Percentiles rank a stretch among this genome's conserved stretches.
phyloP scores from a whole-genome alignment of 2,329 filamentous ascomycete genomes.

The Arachnomyces sp. region DNA sequence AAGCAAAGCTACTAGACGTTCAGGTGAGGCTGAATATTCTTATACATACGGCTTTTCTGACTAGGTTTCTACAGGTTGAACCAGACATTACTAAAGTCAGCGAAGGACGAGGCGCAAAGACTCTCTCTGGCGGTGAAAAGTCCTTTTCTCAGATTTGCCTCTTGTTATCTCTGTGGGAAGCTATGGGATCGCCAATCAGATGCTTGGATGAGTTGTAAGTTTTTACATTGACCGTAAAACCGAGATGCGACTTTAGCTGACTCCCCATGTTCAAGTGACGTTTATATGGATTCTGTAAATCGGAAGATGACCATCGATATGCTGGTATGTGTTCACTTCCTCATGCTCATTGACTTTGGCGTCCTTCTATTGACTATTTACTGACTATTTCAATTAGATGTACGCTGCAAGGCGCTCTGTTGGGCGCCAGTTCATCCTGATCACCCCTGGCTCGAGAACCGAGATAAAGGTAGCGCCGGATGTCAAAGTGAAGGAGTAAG shows the following conservation, averaged over 20 bases:
- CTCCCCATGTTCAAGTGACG: conserved; percentile 52
- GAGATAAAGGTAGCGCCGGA: conserved; percentile 40
- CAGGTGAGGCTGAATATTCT: conserved; percentile 47
- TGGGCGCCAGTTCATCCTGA: conserved; percentile 91
- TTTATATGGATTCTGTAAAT: conserved; percentile 98
- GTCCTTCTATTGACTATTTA: conserved; percentile 6
- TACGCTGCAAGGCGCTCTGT: conserved; percentile 74
- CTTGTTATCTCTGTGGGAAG: conserved; percentile 88
- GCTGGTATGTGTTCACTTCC: conserved; percentile 57
- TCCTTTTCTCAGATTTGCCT: conserved; percentile 96
- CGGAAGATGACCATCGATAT: conserved; percentile 86
- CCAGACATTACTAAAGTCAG: conserved; percentile 62
- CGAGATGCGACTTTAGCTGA: conserved; percentile 1
- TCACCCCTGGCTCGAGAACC: conserved; percentile 80
- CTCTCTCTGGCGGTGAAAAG: conserved; percentile 91
- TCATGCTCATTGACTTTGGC: neutral
- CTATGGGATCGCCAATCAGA: conserved; percentile 90
- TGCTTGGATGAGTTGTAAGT: conserved; percentile 86
- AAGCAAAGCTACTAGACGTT: conserved; percentile 65
- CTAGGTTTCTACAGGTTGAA: conserved; percentile 42
- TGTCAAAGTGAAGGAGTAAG: conserved; percentile 38
- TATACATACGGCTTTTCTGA: conserved; percentile 6
- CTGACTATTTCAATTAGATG: conserved; percentile 49
- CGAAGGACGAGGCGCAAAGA: conserved; percentile 76
- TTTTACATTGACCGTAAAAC: neutral